Base-by-base conservation (phyloP, 2,329 filamentous ascomycete species). In the Elsinoe fawcettii region DNA sequence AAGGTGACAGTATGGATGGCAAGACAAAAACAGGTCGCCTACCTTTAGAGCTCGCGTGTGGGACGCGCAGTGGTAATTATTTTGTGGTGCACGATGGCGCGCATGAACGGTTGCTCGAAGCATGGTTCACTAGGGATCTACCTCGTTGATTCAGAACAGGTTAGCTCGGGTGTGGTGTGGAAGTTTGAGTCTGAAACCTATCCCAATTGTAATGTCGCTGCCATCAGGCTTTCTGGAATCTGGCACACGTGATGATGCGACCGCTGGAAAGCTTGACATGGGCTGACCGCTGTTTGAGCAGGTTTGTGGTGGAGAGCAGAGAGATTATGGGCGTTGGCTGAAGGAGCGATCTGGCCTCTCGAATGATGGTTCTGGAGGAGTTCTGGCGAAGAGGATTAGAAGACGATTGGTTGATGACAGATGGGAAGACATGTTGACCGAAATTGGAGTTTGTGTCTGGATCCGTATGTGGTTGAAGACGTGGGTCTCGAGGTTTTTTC, bases 101-200 rank as follows among this genome's bases (percentile, higher is more conserved):
- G 49, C 49, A 37, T 53, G 49, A 53, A 53, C 49, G 49, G 49
- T 53, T 53, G 49, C 49, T 39, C 30, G 32, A 53, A 53, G 49
- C 49, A 53, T 39, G 49, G 49, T 53, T 53, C 49, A 39, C 49
- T 39, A 39, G 49, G 30, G 49, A 53, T 53, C 49, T 53, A 53
- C 49, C 32, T 53, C 34, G 18, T 37, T 36, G 49, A 53, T 53
- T 53, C 34, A 37, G 49, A 39, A 53, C 2, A 18, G 49, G 14
- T 34, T 53, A 53, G 49, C 30, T 53, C 49, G 49, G 49, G 49
- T 39, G 18, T 22, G 22, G 30, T 37, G 32, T 39, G 30, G n/a
- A 51, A 53, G 49, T 53, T 39, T 53, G 49, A 53, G 32, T 53
- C 30, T 53, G 49, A 53, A 53, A 53, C 49, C 49, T 53, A 6